Conservation (phyloP, 306 rosid genomes). For the Pyrus betulifolia region DNA sequence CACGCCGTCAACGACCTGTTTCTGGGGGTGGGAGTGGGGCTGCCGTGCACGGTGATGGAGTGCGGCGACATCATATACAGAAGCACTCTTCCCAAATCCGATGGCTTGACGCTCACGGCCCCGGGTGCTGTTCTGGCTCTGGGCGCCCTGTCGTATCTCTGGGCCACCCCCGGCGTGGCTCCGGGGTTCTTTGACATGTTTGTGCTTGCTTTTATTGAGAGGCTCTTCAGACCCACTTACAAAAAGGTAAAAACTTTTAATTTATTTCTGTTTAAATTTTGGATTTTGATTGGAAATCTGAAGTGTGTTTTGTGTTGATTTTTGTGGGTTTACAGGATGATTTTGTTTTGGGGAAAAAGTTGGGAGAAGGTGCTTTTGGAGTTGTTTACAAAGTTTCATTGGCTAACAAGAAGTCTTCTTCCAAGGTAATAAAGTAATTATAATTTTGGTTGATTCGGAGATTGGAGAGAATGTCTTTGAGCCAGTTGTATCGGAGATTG, state of each 20-base stretch:
- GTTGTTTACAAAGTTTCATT: slow-evolving; percentile 69
- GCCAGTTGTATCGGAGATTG: neutral
- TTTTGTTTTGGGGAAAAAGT: slow-evolving; percentile 81
- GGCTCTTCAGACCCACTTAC: slow-evolving; percentile 66
- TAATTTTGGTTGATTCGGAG: neutral
- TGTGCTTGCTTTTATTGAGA: slow-evolving; percentile 85
- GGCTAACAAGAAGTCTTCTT: slow-evolving; percentile 66
- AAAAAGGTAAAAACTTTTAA: slow-evolving; percentile 43
- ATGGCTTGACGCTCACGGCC: slow-evolving; percentile 54
- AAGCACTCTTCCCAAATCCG: slow-evolving; percentile 79
- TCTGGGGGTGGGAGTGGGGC: slow-evolving; percentile 86
- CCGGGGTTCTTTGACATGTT: slow-evolving; percentile 98
- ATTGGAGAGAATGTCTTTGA: neutral
- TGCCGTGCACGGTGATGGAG: slow-evolving; percentile 90
- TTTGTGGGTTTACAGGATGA: slow-evolving; percentile 54
- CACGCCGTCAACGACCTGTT: slow-evolving; percentile 50
- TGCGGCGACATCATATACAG: slow-evolving; percentile 89
- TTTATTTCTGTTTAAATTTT: neutral
- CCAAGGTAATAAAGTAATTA: slow-evolving; percentile 44
- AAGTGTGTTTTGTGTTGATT: slow-evolving; percentile 5
- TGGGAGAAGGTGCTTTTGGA: slow-evolving; percentile 97
- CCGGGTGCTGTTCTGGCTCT: slow-evolving; percentile 74
- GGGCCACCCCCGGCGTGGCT: slow-evolving; percentile 97
- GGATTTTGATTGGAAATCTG: neutral
- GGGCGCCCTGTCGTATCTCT: slow-evolving; percentile 76